phyloP scores from a whole-genome alignment of 2,329 filamentous ascomycete species.

The Trichoderma harzianum region DNA sequence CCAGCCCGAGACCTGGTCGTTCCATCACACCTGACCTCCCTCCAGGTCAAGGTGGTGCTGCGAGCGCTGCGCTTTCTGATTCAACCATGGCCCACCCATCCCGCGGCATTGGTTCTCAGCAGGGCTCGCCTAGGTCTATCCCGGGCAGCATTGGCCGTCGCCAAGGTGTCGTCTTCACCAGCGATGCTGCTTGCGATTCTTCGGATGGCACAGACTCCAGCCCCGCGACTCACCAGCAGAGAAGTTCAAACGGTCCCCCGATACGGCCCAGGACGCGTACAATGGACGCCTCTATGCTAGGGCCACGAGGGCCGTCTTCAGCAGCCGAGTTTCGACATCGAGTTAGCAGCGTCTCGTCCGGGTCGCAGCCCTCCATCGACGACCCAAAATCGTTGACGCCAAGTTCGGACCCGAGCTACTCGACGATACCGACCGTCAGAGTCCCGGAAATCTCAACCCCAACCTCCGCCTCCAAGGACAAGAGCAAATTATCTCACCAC shows the following conservation, averaged over 20 bases:
- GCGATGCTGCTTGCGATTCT: conserved; percentile 51
- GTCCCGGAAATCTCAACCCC: conserved; percentile 34
- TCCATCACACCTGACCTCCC: conserved; percentile 62
- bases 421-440: conserved; percentile 35
- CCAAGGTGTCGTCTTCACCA: conserved; percentile 59
- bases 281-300: conserved; percentile 53
- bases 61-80: conserved; percentile 25
- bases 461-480: conserved; percentile 28
- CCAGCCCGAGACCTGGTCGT: conserved; percentile 46
- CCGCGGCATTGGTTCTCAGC: conserved; percentile 29
- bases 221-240: conserved; percentile 30
- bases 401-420: conserved; percentile 43
- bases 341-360: conserved; percentile 65
- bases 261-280: conserved; percentile 56
- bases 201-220: conserved; percentile 40
- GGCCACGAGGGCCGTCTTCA: conserved; percentile 39
- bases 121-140: conserved; percentile 33
- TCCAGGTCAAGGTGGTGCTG: conserved; percentile 33
- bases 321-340: conserved; percentile 55
- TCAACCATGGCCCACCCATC: conserved; percentile 23
- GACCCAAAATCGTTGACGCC: conserved; percentile 43
- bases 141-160: conserved; percentile 43
- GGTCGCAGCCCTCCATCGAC: conserved; percentile 49
- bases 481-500: conserved; percentile 43
- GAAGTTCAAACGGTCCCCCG: conserved; percentile 31